Percentiles rank a stretch among this genome's conserved stretches.
These are phyloP conservation scores for Penicillium sp. DNA, from an alignment of 2,329 filamentous ascomycete genomes.

Conservation along the genomic window DNA sequence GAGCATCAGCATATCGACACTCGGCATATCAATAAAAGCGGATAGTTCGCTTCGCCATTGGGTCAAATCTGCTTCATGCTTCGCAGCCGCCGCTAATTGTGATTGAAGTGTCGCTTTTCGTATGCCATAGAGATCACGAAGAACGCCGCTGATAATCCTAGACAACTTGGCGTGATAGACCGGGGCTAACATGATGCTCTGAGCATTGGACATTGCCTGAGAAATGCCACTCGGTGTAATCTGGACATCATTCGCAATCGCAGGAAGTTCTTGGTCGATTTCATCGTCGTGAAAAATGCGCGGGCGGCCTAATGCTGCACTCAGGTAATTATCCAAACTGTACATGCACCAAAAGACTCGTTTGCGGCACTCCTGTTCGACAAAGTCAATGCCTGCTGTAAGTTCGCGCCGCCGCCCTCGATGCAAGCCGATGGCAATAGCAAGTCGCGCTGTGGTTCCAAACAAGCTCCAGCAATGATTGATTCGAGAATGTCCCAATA, in stretches of 20 bases:
- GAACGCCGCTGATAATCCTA: conserved; percentile 50
- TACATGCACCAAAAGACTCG: conserved; percentile 28
- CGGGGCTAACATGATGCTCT: conserved; percentile 51
- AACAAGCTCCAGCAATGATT: conserved; percentile 44
- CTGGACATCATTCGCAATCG: conserved; percentile 28
- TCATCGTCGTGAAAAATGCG: conserved; percentile 27
- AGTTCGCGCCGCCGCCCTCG: conserved; percentile 23
- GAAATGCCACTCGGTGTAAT: conserved; percentile 23
- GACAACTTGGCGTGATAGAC: conserved; percentile 53
- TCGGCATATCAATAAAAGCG: conserved; percentile 33
- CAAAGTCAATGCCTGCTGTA: conserved; percentile 14
- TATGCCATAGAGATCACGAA: conserved; percentile 50
- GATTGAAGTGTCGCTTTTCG: conserved; percentile 17
- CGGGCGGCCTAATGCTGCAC: conserved; percentile 24
- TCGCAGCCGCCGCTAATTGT: conserved; percentile 42
- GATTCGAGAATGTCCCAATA: conserved; percentile 39
- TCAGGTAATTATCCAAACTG: conserved; percentile 27
- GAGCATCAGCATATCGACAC: conserved; percentile 45
- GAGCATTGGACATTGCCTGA: conserved; percentile 33
- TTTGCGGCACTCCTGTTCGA: conserved; percentile 23
- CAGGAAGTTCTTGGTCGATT: conserved; percentile 28
- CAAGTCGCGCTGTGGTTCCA: conserved; percentile 38
- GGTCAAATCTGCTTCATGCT: conserved; percentile 49
- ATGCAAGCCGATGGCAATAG: conserved; percentile 40
- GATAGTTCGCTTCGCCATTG: conserved; percentile 54